Conservation (phyloP, 2,329 filamentous ascomycete genomes). For the Aspergillus aculeatinus region DNA sequence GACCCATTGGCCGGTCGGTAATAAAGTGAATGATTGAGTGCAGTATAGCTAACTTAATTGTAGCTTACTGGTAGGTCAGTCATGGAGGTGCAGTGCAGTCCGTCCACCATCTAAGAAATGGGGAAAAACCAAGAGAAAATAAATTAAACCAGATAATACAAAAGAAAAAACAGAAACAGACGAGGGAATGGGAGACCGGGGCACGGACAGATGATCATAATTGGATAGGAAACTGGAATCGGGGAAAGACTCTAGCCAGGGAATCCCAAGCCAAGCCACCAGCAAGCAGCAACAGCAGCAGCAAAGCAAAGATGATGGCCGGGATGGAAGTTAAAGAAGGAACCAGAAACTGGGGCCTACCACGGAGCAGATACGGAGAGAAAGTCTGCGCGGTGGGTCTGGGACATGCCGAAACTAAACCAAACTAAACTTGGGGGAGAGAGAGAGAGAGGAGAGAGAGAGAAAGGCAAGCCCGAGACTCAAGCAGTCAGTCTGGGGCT, state of each 20-base stretch:
- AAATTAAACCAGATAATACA: neutral
- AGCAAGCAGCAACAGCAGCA: neutral
- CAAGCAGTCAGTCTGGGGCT: slow-evolving; percentile 8
- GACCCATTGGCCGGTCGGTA: slow-evolving; percentile 13
- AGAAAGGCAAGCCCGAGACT: slow-evolving; percentile 12
- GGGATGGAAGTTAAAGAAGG: slow-evolving; percentile 9
- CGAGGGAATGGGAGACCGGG: neutral
- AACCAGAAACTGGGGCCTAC: slow-evolving; percentile 7
- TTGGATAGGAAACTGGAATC: slow-evolving; percentile 13
- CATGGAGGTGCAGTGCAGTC: too few species aligned
- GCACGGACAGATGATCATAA: neutral
- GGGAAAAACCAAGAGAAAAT: neutral
- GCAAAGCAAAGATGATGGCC: slow-evolving; percentile 4
- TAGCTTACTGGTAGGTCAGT: too few species aligned
- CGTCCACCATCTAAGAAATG: neutral
- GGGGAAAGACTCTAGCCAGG: slow-evolving; percentile 6
- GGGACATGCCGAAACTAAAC: slow-evolving; percentile 18
- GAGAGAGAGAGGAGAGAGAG: slow-evolving; percentile 18
- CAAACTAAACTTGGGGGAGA: slow-evolving; percentile 12
- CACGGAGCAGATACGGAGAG: slow-evolving; percentile 1
- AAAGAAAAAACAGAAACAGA: neutral
- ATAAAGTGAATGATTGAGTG: neutral
- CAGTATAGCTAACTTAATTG: too few species aligned
- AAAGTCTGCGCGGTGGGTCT: neutral
- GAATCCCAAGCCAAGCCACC: neutral